These are phyloP conservation scores for Triticum timopheevii DNA, from an alignment of 176 grass and related monocot genomes.

Conservation along the genomic window DNA sequence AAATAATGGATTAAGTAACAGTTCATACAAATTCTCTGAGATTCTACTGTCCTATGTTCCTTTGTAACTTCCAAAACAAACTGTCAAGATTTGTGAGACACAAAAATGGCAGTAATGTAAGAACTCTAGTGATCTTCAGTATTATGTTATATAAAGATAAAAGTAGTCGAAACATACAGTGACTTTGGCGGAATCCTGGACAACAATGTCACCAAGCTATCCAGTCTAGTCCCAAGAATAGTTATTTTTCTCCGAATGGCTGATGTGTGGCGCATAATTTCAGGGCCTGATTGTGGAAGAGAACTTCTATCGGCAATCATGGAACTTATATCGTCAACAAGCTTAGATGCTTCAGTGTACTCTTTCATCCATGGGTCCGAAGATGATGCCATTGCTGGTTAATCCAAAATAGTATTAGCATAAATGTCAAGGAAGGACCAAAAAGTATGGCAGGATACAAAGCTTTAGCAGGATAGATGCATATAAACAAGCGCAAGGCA, in stretches of 20 bases:
- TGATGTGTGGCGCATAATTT: constrained; percentile 62
- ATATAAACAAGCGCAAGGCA: not conserved
- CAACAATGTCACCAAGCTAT: constrained; percentile 68
- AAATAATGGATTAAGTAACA: not conserved
- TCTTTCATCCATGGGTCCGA: constrained; percentile 80
- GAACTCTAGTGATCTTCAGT: not conserved
- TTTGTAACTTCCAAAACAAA: constrained; percentile 5
- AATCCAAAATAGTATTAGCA: constrained; percentile 43
- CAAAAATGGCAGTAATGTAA: not conserved
- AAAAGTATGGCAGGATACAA: not conserved
- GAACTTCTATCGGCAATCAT: constrained; percentile 82
- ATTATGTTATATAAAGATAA: not conserved
- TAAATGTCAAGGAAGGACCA: not conserved
- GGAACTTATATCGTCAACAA: constrained; percentile 74
- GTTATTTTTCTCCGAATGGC: constrained; percentile 74
- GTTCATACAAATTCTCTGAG: not conserved
- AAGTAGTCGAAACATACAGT: constrained; percentile 60
- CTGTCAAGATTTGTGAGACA: not conserved
- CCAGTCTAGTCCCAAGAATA: constrained; percentile 81
- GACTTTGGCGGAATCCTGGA: constrained; percentile 67
- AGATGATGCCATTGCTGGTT: constrained; percentile 63
- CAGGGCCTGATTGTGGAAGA: constrained; percentile 78
- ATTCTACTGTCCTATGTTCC: constrained; percentile 1
- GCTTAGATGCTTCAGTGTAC: constrained; percentile 75
- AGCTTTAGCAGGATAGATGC: not conserved